These are phyloP conservation scores for Filobasidium wieringae DNA, from an alignment of 768 basidiomycete species.

Conservation along the genomic window DNA sequence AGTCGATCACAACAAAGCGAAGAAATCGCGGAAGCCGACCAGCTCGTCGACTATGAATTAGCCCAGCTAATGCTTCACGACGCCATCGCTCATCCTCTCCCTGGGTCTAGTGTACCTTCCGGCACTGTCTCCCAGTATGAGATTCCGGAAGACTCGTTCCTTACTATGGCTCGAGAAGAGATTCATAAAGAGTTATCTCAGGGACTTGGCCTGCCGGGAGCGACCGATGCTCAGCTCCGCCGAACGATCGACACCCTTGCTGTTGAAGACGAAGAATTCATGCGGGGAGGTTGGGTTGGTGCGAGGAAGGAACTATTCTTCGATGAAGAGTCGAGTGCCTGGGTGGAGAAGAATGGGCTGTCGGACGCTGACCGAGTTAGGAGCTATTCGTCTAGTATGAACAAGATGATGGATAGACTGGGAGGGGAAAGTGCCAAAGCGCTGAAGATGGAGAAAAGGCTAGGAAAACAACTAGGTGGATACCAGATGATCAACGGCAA, in stretches of 20 bases:
- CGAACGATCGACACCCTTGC: constrained; percentile 58
- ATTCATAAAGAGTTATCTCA: constrained; percentile 72
- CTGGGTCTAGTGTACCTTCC: constrained; percentile 70
- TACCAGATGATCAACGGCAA: constrained; percentile 66
- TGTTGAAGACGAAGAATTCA: constrained; percentile 48
- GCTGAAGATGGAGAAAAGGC: constrained; percentile 78
- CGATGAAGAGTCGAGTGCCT: constrained; percentile 48
- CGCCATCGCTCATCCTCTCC: constrained; percentile 70
- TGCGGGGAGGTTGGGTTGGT: constrained; percentile 57
- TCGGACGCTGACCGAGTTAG: constrained; percentile 50
- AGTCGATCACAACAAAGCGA: constrained; percentile 18
- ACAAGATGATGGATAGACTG: constrained; percentile 58
- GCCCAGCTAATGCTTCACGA: constrained; percentile 73
- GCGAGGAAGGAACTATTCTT: constrained; percentile 54
- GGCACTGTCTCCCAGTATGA: constrained; percentile 54
- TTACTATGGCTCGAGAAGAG: constrained; percentile 56
- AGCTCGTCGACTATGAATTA: constrained; percentile 65
- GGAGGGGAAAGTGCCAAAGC: constrained; percentile 67
- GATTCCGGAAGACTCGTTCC: constrained; percentile 50
- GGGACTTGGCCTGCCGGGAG: constrained; percentile 71
- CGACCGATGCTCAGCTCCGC: constrained; percentile 63
- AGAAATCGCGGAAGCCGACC: constrained; percentile 47
- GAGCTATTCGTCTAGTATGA: constrained; percentile 50
- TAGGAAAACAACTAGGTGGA: constrained; percentile 75
- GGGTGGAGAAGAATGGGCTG: constrained; percentile 58